Evolutionary conservation across 805 yeast species (phyloP).

Genomic region (Candida fluviatilis): DNA sequence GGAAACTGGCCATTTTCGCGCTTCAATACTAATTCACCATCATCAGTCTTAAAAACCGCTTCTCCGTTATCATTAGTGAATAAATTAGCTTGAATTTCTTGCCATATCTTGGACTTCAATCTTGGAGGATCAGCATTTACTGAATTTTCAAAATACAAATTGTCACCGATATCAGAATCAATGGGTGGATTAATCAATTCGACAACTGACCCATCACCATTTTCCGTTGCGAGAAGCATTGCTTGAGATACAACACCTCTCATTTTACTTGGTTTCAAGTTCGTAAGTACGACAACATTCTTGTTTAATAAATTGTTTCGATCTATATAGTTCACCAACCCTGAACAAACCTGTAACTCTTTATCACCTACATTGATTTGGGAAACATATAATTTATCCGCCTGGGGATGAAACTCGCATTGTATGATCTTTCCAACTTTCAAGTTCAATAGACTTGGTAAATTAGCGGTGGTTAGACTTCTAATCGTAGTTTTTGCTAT

Average conservation of each 20-base stretch:
- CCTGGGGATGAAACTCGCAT: conserved; percentile 49
- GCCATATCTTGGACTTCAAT: conserved; percentile 34
- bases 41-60: conserved; percentile 22
- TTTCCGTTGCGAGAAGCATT: conserved; percentile 61
- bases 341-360: conserved; percentile 53
- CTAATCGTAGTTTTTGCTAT: background rate
- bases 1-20: conserved; percentile 3
- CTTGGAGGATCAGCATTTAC: conserved; percentile 15
- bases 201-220: conserved; percentile 22
- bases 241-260: conserved; percentile 61
- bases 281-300: conserved; percentile 50
- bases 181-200: conserved; percentile 47
- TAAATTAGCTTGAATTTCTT: conserved; percentile 22
- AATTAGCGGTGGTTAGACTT: conserved; percentile 2
- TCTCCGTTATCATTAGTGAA: conserved; percentile 25
- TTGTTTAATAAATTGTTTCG: conserved; percentile 31
- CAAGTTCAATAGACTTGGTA: conserved; percentile 19
- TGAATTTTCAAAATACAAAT: conserved; percentile 30
- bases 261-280: conserved; percentile 59
- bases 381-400: conserved; percentile 58
- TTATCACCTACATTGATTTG: conserved; percentile 31
- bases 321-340: conserved; percentile 46
- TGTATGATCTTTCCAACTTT: conserved; percentile 47
- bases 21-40: conserved; percentile 14
- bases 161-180: conserved; percentile 33